Conservation (phyloP, 2,329 filamentous ascomycete genomes). For the Hypoxylon sp. region DNA sequence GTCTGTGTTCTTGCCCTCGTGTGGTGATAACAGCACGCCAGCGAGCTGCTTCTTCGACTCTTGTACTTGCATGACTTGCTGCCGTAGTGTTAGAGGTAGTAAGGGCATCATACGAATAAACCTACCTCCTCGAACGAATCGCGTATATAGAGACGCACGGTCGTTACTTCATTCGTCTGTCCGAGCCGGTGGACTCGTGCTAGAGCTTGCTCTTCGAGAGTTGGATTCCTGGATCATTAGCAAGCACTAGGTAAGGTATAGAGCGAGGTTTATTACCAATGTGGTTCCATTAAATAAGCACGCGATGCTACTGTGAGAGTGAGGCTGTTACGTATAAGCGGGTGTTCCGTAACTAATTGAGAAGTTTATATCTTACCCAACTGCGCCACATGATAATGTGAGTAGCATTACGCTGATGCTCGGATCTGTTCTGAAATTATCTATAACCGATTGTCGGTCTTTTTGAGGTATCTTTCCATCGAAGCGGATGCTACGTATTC, state of each 20-base stretch:
- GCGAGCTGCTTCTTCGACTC: constrained; percentile 40
- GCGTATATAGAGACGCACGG: constrained; percentile 57
- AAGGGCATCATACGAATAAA: neutral
- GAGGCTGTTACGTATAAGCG: constrained; percentile 54
- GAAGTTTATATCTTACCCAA: constrained; percentile 58
- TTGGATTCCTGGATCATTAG: constrained; percentile 58
- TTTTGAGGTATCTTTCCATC: constrained; percentile 63
- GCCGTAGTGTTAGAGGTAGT: neutral
- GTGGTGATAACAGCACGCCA: neutral
- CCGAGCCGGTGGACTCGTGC: constrained; percentile 55
- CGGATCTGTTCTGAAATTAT: constrained; percentile 34
- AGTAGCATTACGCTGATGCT: constrained; percentile 1
- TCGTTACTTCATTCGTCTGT: constrained; percentile 54
- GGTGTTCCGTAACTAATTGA: neutral
- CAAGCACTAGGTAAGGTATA: neutral
- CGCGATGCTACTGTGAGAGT: constrained; percentile 64
- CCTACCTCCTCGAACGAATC: constrained; percentile 58
- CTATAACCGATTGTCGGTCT: constrained; percentile 59
- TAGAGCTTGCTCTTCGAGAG: constrained; percentile 61
- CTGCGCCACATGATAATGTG: constrained; percentile 64
- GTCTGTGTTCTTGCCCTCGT: neutral
- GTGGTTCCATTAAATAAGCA: constrained; percentile 66
- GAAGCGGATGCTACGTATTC: constrained; percentile 59
- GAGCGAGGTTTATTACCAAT: constrained; percentile 43
- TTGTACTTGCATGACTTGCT: constrained; percentile 46